phyloP scores from a whole-genome alignment of 495 filamentous ascomycete genomes.

The Podospora pseudopauciseta region DNA sequence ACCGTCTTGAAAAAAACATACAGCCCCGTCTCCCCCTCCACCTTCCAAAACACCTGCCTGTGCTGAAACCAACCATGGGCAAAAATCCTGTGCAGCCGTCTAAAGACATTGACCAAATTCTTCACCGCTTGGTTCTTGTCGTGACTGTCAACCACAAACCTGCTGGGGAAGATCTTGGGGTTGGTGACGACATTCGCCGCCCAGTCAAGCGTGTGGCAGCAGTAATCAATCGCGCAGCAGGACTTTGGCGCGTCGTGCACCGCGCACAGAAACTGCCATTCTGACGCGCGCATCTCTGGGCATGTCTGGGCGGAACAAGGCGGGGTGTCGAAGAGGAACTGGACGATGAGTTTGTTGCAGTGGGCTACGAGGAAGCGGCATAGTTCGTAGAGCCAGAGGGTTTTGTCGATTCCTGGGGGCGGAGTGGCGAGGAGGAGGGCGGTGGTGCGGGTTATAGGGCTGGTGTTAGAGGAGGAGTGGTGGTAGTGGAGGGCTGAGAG shows the following conservation, averaged over 20 bases:
- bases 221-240: constrained; percentile 98
- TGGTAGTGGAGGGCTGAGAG: constrained; percentile 84
- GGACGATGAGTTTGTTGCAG: constrained; percentile 84
- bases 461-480: constrained; percentile 62
- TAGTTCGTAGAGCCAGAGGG: constrained; percentile 95
- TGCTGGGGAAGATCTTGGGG: constrained; percentile 85
- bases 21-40: constrained; percentile 81
- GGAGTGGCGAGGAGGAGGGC: constrained; percentile 71
- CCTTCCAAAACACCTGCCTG: constrained; percentile 88
- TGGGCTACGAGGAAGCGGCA: constrained; percentile 92
- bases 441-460: constrained; percentile 68
- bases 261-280: constrained; percentile 99
- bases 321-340: constrained; percentile 84
- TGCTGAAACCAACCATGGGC: constrained; percentile 99
- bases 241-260: constrained; percentile 92
- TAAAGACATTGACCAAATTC: constrained; percentile 89
- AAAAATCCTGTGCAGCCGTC: constrained; percentile 91
- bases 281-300: constrained; percentile 94
- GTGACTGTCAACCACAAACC: constrained; percentile 63
- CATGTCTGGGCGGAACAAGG: constrained; percentile 84
- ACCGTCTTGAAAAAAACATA: constrained; percentile 97
- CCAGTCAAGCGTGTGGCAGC: constrained; percentile 97
- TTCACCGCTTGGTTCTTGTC: constrained; percentile 67
- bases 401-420: constrained; percentile 74
- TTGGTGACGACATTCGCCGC: constrained; percentile 86